These are phyloP conservation scores for Colletotrichum cuscutae DNA, from an alignment of 2,329 filamentous ascomycete genomes.

Conservation along the genomic window DNA sequence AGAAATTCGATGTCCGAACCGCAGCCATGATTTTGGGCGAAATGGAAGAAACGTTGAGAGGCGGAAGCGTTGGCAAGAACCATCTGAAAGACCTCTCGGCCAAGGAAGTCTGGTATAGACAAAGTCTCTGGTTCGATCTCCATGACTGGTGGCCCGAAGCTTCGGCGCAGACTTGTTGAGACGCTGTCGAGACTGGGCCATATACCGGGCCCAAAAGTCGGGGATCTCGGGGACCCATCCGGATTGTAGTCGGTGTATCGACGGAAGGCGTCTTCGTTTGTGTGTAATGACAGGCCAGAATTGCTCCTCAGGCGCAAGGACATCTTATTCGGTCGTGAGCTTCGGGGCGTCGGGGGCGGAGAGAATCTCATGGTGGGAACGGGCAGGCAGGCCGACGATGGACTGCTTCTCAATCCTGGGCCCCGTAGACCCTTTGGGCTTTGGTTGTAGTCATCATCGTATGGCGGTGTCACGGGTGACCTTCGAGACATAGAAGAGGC, in stretches of 20 bases:
- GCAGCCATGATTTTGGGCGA: constrained; percentile 57
- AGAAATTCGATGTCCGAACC: constrained; percentile 63
- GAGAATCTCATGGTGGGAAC: constrained; percentile 35
- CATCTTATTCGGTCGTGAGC: constrained; percentile 37
- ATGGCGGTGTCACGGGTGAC: constrained; percentile 31
- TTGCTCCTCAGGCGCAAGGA: constrained; percentile 53
- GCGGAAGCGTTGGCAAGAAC: constrained; percentile 60
- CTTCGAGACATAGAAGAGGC: constrained; percentile 12
- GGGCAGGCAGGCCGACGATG: neutral
- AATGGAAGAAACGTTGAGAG: constrained; percentile 57
- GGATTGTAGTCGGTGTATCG: constrained; percentile 58
- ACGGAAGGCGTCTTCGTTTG: constrained; percentile 54
- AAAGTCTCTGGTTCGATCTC: constrained; percentile 28
- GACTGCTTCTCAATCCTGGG: neutral
- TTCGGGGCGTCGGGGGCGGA: constrained; percentile 39
- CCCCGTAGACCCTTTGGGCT: constrained; percentile 5
- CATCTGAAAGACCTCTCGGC: constrained; percentile 59
- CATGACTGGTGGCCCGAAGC: constrained; percentile 20
- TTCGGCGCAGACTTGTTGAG: constrained; percentile 30
- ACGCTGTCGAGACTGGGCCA: constrained; percentile 38
- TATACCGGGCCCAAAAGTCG: constrained; percentile 32
- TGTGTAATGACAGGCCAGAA: constrained; percentile 57
- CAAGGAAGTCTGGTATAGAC: constrained; percentile 58
- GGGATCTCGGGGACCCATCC: constrained; percentile 47
- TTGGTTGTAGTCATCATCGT: constrained; percentile 13